Base-by-base conservation (phyloP, 108 stramenopile genomes). In the Cylindrotheca fusiformis region DNA sequence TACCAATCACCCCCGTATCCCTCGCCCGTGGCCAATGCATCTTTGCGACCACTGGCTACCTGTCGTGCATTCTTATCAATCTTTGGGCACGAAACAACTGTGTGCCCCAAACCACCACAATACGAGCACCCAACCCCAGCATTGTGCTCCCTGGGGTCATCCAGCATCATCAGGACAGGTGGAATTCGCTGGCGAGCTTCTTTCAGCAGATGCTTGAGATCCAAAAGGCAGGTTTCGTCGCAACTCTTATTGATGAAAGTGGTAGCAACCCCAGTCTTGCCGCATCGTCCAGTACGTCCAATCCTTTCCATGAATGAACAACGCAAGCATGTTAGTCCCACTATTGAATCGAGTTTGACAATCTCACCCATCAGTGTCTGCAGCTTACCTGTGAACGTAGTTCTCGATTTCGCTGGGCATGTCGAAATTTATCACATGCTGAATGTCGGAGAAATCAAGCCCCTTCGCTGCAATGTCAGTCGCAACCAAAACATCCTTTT, bases 331-430 rank as follows among this genome's bases (percentile, higher is more conserved):
- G n/a, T n/a, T n/a, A n/a, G n/a, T n/a, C n/a, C n/a, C n/a, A n/a
- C n/a, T n/a, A n/a, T n/a, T n/a, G n/a, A n/a, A n/a, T n/a, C n/a
- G n/a, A n/a, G n/a, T n/a, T n/a, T n/a, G n/a, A n/a, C n/a, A n/a
- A n/a, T n/a, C n/a, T n/a, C n/a, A n/a, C n/a, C n/a, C n/a, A n/a
- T n/a, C n/a, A n/a, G n/a, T n/a, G n/a, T n/a, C n/a, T n/a, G n/a
- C n/a, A n/a, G n/a, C n/a, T n/a, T n/a, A n/a, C n/a, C n/a, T 64
- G 74, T 94, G 88, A 10, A 90, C 88, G 59, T 93, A 93, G 63
- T 98, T 98, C 82, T 99, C 99, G 63, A 99, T 98, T 74, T 99
- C 98, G 48, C 71, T 71, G n/a, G 99, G 99, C 99, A 99, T 99
- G 81, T 99, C 98, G 68, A 97, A 99, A 61, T 99, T 99, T 63